phyloP scores from a whole-genome alignment of 805 yeast genomes.

The Ogataea neopini region DNA sequence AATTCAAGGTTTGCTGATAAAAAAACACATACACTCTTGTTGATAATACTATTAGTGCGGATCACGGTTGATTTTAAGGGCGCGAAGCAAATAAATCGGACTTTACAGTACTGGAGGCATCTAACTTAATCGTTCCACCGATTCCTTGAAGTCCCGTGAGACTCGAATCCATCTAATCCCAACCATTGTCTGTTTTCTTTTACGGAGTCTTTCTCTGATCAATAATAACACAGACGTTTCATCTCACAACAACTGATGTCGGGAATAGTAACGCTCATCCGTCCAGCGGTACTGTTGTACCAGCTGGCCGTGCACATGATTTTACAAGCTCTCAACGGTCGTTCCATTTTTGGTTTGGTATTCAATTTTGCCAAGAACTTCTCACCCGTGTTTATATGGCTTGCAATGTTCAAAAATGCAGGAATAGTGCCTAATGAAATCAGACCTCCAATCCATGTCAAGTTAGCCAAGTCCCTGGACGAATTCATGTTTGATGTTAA shows the following conservation, averaged over 20 bases:
- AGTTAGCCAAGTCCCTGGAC: slow-evolving; percentile 46
- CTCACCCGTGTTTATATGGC: slow-evolving; percentile 55
- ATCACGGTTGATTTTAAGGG: neutral
- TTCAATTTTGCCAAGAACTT: slow-evolving; percentile 52
- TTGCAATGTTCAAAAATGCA: slow-evolving; percentile 58
- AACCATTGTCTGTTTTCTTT: neutral
- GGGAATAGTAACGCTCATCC: slow-evolving; percentile 9
- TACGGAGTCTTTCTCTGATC: neutral
- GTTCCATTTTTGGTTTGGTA: slow-evolving; percentile 35
- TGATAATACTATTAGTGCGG: neutral
- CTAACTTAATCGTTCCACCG: neutral
- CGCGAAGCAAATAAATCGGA: neutral
- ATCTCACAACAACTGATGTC: slow-evolving; percentile 6
- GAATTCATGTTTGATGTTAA: slow-evolving; percentile 36
- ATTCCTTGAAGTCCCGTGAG: neutral
- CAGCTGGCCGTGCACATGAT: slow-evolving; percentile 18
- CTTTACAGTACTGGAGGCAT: neutral
- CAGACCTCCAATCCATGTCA: slow-evolving; percentile 55
- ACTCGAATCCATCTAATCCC: neutral
- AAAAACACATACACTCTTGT: neutral
- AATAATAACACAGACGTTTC: neutral
- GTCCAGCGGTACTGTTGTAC: slow-evolving; percentile 15
- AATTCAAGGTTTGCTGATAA: neutral
- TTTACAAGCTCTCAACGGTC: slow-evolving; percentile 20
- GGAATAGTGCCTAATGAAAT: slow-evolving; percentile 52